Conservation (phyloP, 1,284 basidiomycete species). For the Phaffia rhodozyma region DNA sequence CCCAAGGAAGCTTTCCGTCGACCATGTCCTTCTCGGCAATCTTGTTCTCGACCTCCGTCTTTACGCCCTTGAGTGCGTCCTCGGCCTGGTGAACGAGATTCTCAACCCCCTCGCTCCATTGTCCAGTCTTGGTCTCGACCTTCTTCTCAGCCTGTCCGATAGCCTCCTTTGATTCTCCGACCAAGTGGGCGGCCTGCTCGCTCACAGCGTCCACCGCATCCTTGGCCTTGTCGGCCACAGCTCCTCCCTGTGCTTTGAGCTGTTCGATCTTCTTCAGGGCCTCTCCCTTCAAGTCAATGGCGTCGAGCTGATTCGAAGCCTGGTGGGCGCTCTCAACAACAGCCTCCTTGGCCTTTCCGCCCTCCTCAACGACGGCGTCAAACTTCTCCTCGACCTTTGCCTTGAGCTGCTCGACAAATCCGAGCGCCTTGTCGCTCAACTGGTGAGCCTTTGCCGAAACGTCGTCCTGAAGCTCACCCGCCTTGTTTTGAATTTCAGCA, state of each 20-base stretch:
- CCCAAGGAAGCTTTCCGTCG: slow-evolving; percentile 26
- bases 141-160: slow-evolving; percentile 24
- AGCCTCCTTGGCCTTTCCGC: slow-evolving; percentile 16
- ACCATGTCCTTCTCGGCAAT: slow-evolving; percentile 23
- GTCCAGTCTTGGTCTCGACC: slow-evolving; percentile 29
- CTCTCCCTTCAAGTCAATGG: slow-evolving; percentile 24
- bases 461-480: slow-evolving; percentile 19
- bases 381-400: slow-evolving; percentile 47
- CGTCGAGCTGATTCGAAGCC: slow-evolving; percentile 18
- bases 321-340: slow-evolving; percentile 23
- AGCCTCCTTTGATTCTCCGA: slow-evolving; percentile 25
- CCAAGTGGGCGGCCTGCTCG: slow-evolving; percentile 19
- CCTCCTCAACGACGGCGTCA: slow-evolving; percentile 21
- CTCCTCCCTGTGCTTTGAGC: slow-evolving; percentile 8
- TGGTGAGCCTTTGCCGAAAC: slow-evolving; percentile 40
- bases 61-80: slow-evolving; percentile 27
- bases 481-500: slow-evolving; percentile 25
- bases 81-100: slow-evolving; percentile 58
- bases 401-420: slow-evolving; percentile 47
- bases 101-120: slow-evolving; percentile 50
- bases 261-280: slow-evolving; percentile 18
- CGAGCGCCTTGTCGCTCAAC: slow-evolving; percentile 47
- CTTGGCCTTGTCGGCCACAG: slow-evolving; percentile 23
- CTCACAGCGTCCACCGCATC: slow-evolving; percentile 20
- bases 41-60: slow-evolving; percentile 18